These are phyloP conservation scores for Anthracocystis setariae DNA, from an alignment of 1,284 basidiomycete species.

Conservation along the genomic window DNA sequence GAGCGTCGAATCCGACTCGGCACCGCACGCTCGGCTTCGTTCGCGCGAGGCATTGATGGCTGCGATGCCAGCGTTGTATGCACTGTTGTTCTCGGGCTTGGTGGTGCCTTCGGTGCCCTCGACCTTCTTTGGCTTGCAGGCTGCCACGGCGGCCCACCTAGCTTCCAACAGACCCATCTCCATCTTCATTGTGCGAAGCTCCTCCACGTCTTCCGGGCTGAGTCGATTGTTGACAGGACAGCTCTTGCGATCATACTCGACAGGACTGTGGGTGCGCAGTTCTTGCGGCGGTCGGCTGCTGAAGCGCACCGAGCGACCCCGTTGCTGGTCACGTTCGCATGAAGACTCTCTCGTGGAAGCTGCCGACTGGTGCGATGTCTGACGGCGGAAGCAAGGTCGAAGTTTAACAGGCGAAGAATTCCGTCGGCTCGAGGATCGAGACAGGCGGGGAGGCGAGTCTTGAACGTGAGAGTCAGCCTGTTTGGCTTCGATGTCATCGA, in stretches of 20 bases:
- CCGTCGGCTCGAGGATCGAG: conserved; percentile 38
- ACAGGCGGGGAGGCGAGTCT: conserved; percentile 28
- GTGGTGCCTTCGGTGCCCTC: conserved; percentile 42
- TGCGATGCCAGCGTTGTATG: conserved; percentile 50
- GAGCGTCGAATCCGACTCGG: conserved; percentile 41
- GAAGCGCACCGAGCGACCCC: conserved; percentile 61
- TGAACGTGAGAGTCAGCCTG: not conserved
- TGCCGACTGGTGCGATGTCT: conserved; percentile 42
- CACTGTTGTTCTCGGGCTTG: conserved; percentile 38
- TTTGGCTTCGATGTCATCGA: not conserved
- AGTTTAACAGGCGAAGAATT: conserved; percentile 57
- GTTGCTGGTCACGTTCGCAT: conserved; percentile 50
- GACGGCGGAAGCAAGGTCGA: conserved; percentile 60
- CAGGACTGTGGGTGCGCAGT: conserved; percentile 63
- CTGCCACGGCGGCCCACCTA: conserved; percentile 60
- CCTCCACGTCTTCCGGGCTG: conserved; percentile 62
- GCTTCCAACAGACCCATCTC: conserved; percentile 64
- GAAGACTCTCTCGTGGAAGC: conserved; percentile 51
- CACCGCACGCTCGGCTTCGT: conserved; percentile 26
- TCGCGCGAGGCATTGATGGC: conserved; percentile 38
- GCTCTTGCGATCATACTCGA: conserved; percentile 66
- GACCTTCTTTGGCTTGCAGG: conserved; percentile 51
- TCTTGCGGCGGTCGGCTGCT: conserved; percentile 59
- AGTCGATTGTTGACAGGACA: conserved; percentile 62
- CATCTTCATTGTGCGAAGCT: conserved; percentile 64